Evolutionary conservation across 768 basidiomycete species (phyloP), one percentile per base, ranked within the genome.

Genomic region (Tricholoma saponaceum): DNA sequence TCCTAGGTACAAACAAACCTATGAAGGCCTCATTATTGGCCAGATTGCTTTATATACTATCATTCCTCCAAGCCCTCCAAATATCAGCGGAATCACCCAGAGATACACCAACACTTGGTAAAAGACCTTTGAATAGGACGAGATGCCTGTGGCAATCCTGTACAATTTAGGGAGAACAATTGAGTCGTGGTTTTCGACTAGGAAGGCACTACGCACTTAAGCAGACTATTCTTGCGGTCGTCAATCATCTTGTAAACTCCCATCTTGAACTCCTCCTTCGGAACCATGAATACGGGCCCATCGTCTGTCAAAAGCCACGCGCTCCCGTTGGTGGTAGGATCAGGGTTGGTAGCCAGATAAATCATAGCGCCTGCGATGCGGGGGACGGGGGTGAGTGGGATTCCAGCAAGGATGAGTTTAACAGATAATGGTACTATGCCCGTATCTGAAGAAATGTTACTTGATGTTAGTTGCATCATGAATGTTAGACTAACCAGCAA

Each of bases 201-300:
- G 47, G 18, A 9, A 49, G 49, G 22, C n/a, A 41, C 50, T n/a
- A 67, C 70, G 52, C 57, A 75, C 74, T 64, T 67, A 50, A 63
- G 61, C n/a, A 69, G 53, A 0, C 63, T 58, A 60, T 79, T 79
- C 3, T 66, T 67, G 49, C 78, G 67, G n/a, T 71, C 66, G 55
- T 81, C 77, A 18, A 84, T 73, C 73, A 83, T 75, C 54, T 72
- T 72, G 65, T 84, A 84, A 20, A 84, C 79, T 2, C 82, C 82
- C 47, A 72, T 60, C 58, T 75, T 77, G 64, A 84, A 74, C 52
- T 77, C 70, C 58, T 82, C 79, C 41, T 74, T 74, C 13, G 74
- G 73, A 5, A 82, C 68, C 55, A 73, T 67, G 59, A 81, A 78
- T 6, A 79, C 76, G 2, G 78, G 78, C 3, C 83, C 82, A 59